A percentile compares a stretch with the other conserved stretches of the same genome.
phyloP scores from a whole-genome alignment of 306 rosid species.

The Dalbergia cochinchinensis region DNA sequence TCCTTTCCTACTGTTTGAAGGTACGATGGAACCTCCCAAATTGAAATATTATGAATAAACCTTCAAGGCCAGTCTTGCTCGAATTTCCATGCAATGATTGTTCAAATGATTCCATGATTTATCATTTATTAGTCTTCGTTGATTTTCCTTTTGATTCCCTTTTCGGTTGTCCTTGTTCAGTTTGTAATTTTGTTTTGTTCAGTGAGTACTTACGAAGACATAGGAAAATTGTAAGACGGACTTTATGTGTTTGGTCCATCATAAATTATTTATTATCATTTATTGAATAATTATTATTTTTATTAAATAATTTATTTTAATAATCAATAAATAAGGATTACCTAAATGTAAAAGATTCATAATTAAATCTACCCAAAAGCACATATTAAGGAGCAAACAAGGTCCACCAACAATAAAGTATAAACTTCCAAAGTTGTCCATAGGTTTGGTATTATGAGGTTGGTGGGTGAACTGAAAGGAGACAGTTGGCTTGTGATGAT shows the following conservation, averaged over 20 bases:
- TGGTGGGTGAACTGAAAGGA: neutral
- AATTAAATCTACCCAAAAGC: neutral
- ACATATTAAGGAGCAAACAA: neutral
- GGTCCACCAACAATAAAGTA: slow-evolving; percentile 30
- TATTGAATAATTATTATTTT: no score
- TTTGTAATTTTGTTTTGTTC: slow-evolving; percentile 6
- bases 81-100: slow-evolving; percentile 34
- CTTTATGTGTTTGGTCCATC: no score
- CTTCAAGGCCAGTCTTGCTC: slow-evolving; percentile 3
- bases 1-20: no score
- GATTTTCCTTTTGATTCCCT: neutral
- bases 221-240: no score
- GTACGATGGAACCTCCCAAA: no score
- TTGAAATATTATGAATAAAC: slow-evolving; percentile 25
- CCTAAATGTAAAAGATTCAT: no score
- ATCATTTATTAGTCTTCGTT: neutral
- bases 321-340: no score
- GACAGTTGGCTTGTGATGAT: slow-evolving; percentile 29
- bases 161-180: slow-evolving; percentile 11
- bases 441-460: neutral
- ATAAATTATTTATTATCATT: no score
- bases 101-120: slow-evolving; percentile 9
- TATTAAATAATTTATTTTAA: no score
- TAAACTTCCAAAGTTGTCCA: neutral
- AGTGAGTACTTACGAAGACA: no score